Evolutionary conservation across 768 basidiomycete species (phyloP).

Genomic region (Boletus pseudopeckii): DNA sequence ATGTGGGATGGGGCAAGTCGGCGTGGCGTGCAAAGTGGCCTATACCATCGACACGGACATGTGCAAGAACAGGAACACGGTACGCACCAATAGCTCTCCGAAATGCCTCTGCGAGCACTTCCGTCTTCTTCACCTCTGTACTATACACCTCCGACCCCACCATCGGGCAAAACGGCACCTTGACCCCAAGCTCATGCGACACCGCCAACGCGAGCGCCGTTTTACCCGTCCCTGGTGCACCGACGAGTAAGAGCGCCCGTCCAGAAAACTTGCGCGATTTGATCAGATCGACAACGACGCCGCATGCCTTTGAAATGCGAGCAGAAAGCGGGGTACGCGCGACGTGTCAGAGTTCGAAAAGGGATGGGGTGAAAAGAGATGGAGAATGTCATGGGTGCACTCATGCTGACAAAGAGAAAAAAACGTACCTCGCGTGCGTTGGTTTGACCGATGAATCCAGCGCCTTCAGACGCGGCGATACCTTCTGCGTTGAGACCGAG

Average conservation of each 20-base stretch:
- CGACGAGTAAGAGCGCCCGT: constrained; percentile 85
- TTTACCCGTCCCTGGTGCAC: constrained; percentile 97
- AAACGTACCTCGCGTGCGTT: constrained; percentile 80
- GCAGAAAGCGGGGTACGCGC: background rate
- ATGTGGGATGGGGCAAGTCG: background rate
- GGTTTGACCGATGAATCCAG: constrained; percentile 89
- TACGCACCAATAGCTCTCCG: constrained; percentile 89
- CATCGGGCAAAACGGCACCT: constrained; percentile 98
- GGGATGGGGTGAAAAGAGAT: no score
- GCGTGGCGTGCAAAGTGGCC: background rate
- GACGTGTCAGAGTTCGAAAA: background rate
- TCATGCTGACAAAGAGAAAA: background rate
- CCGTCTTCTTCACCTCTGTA: constrained; percentile 98
- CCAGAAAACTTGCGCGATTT: constrained; percentile 93
- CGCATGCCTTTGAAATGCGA: constrained; percentile 64
- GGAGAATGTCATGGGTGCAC: no score
- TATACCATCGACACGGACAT: background rate
- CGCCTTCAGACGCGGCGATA: constrained; percentile 61
- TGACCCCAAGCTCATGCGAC: constrained; percentile 88
- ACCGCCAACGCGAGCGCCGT: constrained; percentile 96
- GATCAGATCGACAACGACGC: constrained; percentile 84
- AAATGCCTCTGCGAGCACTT: constrained; percentile 93
- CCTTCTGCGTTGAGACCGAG: constrained; percentile 88
- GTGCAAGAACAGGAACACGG: background rate
- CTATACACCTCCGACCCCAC: constrained; percentile 97